Base-by-base conservation (phyloP, 257 asterid species). In the Hygrophila difformis region DNA sequence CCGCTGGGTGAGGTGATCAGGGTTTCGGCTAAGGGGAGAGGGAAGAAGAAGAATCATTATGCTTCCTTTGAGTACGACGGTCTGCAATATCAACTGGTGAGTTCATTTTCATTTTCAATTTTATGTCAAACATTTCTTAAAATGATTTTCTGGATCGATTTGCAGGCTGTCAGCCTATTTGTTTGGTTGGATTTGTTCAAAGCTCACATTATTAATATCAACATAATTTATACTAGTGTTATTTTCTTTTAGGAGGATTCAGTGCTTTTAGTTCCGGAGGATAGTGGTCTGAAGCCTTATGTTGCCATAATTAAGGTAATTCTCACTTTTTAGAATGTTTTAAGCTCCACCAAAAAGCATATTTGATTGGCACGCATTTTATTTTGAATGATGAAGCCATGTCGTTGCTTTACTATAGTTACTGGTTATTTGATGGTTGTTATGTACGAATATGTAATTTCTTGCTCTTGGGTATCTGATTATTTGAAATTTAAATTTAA, bases 301-400 rank as follows among this genome's bases (percentile, higher is more conserved):
- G 92, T 85, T 61, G 98, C 94, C 66, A 82, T 89, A 62, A 85
- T 89, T 37, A 89, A 85, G 98, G 98, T 85, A 66, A 33, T 24
- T 24, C 29, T 35, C 48, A 44, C 39, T 53, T 23, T 61, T 53
- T 24, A 51, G 57, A n/a, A 61, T 49, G 29, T 43, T 31, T 29
- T 3, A 44, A 7, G 13, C 9, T 22, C 12, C 44, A 8, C 21
- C 34, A 24, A 31, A 18, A 39, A 28, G 21, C 39, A 12, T 39
- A 8, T 12, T 17, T 20, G 7, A 47, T 42, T 36, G 34, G 33
- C n/a, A 18, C 3, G 7, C 3, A 24, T 2, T 62, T 18, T 15
- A 16, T 24, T 22, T 42, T 55, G 46, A 11, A 24, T 14, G n/a
- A n/a, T n/a, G n/a, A n/a, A n/a, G n/a, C n/a, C n/a, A n/a, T n/a